These are phyloP conservation scores for Sugiyamaella valdiviana DNA, from an alignment of 805 yeast species.

Conservation along the genomic window DNA sequence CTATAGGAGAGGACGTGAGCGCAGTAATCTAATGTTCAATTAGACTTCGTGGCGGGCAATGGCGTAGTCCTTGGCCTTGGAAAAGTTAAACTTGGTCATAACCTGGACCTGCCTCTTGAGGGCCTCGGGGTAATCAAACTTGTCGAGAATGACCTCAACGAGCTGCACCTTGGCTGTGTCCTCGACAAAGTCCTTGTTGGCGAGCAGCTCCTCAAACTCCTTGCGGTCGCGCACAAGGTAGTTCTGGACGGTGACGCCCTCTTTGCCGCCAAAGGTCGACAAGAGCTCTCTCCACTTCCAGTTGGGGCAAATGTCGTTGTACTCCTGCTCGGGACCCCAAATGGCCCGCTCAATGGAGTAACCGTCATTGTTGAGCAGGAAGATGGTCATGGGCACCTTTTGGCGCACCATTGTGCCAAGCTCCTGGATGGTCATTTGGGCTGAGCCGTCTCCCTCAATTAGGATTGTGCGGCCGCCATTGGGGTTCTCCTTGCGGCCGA, in stretches of 20 bases:
- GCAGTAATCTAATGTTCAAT: background rate
- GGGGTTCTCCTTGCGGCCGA: conserved; percentile 49
- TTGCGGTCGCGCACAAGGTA: conserved; percentile 35
- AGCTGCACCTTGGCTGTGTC: conserved; percentile 39
- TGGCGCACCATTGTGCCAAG: conserved; percentile 56
- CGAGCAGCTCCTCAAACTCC: conserved; percentile 36
- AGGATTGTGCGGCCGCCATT: conserved; percentile 55
- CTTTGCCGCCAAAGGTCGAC: conserved; percentile 42
- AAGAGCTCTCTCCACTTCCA: conserved; percentile 79
- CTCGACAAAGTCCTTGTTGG: conserved; percentile 32
- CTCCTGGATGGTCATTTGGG: conserved; percentile 92
- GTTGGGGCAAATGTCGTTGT: conserved; percentile 72
- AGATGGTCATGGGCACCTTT: conserved; percentile 57
- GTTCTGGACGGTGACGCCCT: conserved; percentile 26
- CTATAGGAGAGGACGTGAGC: background rate
- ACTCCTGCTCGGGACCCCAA: conserved; percentile 66
- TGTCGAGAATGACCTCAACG: conserved; percentile 54
- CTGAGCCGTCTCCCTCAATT: conserved; percentile 88
- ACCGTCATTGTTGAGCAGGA: conserved; percentile 78
- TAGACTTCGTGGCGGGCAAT: conserved; percentile 8
- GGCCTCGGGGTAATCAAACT: conserved; percentile 61
- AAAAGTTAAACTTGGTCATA: conserved; percentile 24
- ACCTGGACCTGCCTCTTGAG: conserved; percentile 31
- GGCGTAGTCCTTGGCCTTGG: conserved; percentile 21
- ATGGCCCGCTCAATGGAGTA: conserved; percentile 87